Evolutionary conservation across 331 rosid species (phyloP).

Genomic region (Ulmus americana): DNA sequence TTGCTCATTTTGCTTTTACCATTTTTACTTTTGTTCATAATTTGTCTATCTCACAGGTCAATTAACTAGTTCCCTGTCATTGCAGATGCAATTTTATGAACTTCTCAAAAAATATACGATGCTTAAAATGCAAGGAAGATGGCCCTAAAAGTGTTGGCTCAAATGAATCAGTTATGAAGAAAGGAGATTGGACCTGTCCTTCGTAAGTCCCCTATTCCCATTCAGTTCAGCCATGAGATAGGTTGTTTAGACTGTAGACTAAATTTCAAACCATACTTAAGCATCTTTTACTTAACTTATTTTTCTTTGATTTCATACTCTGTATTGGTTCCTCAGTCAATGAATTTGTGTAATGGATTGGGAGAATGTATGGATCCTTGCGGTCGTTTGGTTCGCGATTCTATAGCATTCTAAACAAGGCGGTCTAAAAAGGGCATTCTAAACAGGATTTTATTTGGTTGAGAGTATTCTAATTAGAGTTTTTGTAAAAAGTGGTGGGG

Average conservation of each 20-base stretch:
- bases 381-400: too few species aligned
- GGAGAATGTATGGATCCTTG: background rate
- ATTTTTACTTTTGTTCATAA: conserved; percentile 7
- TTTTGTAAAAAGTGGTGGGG: too few species aligned
- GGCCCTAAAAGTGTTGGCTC: conserved; percentile 38
- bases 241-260: background rate
- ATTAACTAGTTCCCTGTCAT: conserved; percentile 17
- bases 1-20: background rate
- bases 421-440: too few species aligned
- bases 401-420: too few species aligned
- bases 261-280: background rate
- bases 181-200: conserved; percentile 82
- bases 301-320: too few species aligned
- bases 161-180: conserved; percentile 42
- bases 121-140: conserved; percentile 56
- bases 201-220: conserved; percentile 47
- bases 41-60: background rate
- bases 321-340: background rate
- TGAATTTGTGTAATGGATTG: background rate
- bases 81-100: conserved; percentile 83
- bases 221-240: conserved; percentile 4
- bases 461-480: too few species aligned
- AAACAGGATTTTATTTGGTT: too few species aligned
- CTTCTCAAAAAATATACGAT: conserved; percentile 54
- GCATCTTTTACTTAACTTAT: background rate